These are phyloP conservation scores for Aspergillus pseudoterreus DNA, from an alignment of 2,329 filamentous ascomycete genomes.

Conservation along the genomic window DNA sequence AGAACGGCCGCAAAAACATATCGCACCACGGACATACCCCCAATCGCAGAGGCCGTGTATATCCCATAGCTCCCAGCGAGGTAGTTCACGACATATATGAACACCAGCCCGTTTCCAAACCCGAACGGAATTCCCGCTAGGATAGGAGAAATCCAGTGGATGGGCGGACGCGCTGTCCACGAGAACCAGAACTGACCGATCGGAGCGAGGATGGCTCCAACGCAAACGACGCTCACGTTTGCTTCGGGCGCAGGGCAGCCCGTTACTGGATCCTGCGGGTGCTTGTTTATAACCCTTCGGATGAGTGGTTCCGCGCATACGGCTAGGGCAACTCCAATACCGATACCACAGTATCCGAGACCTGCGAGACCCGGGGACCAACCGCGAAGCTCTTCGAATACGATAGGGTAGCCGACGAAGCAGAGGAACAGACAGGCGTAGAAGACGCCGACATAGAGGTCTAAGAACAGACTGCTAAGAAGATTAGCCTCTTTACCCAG, in stretches of 20 bases:
- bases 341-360: constrained; percentile 64
- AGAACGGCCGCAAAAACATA: constrained; percentile 64
- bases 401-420: constrained; percentile 77
- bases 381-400: constrained; percentile 65
- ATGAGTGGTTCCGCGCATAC: constrained; percentile 58
- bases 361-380: constrained; percentile 68
- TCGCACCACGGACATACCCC: constrained; percentile 68
- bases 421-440: constrained; percentile 78
- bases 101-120: constrained; percentile 64
- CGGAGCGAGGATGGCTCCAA: constrained; percentile 66
- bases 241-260: constrained; percentile 60
- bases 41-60: constrained; percentile 70
- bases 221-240: constrained; percentile 67
- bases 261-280: constrained; percentile 63
- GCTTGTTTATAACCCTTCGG: constrained; percentile 66
- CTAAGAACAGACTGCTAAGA: constrained; percentile 56
- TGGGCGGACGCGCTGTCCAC: constrained; percentile 68
- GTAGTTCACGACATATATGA: constrained; percentile 73
- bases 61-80: constrained; percentile 68
- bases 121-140: constrained; percentile 71
- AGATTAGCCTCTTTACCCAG: not conserved
- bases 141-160: constrained; percentile 72
- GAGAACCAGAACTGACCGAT: constrained; percentile 73
- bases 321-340: constrained; percentile 46
- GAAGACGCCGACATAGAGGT: constrained; percentile 62